Percentiles rank a stretch among this genome's conserved stretches.
phyloP scores from a whole-genome alignment of 179 eudicot species.

The Amaranthus tricolor region DNA sequence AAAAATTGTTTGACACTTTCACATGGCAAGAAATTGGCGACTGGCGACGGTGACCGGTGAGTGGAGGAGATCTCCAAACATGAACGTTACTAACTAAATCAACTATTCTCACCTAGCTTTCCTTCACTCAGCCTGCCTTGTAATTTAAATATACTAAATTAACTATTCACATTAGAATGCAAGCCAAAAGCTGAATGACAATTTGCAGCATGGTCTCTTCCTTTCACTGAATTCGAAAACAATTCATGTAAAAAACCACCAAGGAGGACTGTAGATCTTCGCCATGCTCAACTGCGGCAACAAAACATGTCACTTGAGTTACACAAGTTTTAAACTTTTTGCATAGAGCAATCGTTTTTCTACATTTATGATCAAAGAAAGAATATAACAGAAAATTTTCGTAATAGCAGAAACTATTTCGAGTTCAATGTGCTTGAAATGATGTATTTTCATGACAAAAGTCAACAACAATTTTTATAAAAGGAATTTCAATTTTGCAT shows the following conservation, averaged over 20 bases:
- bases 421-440: no score
- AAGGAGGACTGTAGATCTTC: neutral
- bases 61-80: conserved; percentile 20
- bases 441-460: no score
- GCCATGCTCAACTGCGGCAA: conserved; percentile 25
- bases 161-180: conserved; percentile 22
- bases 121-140: neutral
- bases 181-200: conserved; percentile 10
- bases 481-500: no score
- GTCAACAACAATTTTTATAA: no score
- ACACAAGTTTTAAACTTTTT: neutral
- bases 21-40: no score
- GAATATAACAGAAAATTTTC: no score
- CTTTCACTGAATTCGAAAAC: conserved; percentile 5
- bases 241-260: neutral
- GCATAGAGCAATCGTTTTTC: neutral
- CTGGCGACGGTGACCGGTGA: neutral
- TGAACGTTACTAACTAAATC: no score
- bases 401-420: no score
- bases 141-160: neutral
- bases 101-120: no score
- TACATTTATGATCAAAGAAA: neutral
- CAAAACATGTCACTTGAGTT: neutral
- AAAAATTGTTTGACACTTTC: no score
- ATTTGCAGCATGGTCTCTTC: conserved; percentile 12